Evolutionary conservation across 129 eudicot species (phyloP).

Genomic region (Lonicera japonica): DNA sequence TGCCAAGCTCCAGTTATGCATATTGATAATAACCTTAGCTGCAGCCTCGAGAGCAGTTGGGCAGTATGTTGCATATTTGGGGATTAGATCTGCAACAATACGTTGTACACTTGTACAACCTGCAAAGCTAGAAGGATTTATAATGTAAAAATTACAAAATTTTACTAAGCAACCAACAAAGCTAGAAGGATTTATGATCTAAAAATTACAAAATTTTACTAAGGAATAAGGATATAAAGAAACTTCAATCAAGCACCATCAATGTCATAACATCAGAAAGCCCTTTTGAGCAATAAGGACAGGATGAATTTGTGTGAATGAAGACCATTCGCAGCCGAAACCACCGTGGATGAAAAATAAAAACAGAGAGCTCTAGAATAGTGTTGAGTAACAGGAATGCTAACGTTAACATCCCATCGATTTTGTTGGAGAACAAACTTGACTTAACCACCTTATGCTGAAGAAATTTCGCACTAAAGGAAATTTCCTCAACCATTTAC

Average conservation of each 20-base stretch:
- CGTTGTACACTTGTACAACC: slow-evolving; percentile 80
- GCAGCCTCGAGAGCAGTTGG: slow-evolving; percentile 98
- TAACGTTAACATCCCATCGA: no score
- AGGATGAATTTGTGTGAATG: no score
- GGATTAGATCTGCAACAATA: slow-evolving; percentile 67
- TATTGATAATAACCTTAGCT: slow-evolving; percentile 59
- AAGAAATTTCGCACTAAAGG: no score
- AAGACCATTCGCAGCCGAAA: no score
- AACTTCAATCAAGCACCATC: neutral
- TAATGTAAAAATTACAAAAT: neutral
- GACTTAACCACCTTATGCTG: no score
- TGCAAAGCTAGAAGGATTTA: slow-evolving; percentile 27
- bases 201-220: no score
- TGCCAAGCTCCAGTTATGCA: slow-evolving; percentile 62
- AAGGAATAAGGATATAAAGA: neutral
- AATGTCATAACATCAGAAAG: neutral
- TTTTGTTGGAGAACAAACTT: no score
- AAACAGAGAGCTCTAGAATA: no score
- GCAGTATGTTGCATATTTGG: slow-evolving; percentile 71
- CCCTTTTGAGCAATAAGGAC: slow-evolving; percentile 6
- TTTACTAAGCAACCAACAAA: neutral
- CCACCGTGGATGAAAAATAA: no score
- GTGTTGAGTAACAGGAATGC: no score
- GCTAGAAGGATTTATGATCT: no score
- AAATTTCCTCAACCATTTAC: neutral